Percentiles rank a stretch among this genome's conserved stretches.
Evolutionary conservation across 768 basidiomycete species (phyloP).

Genomic region (Rhizopogon rudus): DNA sequence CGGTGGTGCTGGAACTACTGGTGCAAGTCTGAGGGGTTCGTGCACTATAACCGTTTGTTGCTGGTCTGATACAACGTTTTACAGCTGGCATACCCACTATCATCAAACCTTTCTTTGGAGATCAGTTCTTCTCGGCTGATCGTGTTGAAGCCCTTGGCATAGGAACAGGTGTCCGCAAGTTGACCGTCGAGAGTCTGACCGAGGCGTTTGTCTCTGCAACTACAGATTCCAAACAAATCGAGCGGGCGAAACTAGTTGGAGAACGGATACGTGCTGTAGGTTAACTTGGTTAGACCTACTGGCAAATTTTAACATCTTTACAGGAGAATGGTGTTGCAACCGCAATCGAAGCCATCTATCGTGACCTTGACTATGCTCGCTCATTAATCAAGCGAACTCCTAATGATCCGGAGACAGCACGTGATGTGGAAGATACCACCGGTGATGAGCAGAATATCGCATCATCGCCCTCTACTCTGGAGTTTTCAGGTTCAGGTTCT

Average conservation of each 20-base stretch:
- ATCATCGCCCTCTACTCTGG: constrained; percentile 20
- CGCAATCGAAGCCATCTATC: constrained; percentile 93
- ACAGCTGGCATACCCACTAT: constrained; percentile 91
- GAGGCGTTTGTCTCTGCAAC: constrained; percentile 81
- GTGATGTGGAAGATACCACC: constrained; percentile 18
- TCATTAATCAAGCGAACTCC: constrained; percentile 67
- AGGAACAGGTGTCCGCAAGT: constrained; percentile 81
- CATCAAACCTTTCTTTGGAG: constrained; percentile 96
- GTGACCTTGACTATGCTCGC: constrained; percentile 92
- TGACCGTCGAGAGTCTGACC: constrained; percentile 73
- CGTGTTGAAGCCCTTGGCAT: constrained; percentile 96
- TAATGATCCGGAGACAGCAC: constrained; percentile 8
- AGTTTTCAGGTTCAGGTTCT: constrained; percentile 34
- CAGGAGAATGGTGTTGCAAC: constrained; percentile 94
- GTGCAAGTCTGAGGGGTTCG: constrained; percentile 87
- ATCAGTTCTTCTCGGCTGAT: constrained; percentile 97
- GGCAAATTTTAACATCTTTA: not conserved
- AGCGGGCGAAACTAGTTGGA: constrained; percentile 77
- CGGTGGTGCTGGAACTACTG: constrained; percentile 95
- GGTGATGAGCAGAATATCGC: constrained; percentile 26
- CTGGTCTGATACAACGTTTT: not conserved
- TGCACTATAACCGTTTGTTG: not conserved
- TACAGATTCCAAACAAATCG: constrained; percentile 83
- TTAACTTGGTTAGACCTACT: not conserved
- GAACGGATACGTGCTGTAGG: constrained; percentile 81